phyloP scores from a whole-genome alignment of 176 grass and related monocot genomes.

The Cenchrus fungigraminus region DNA sequence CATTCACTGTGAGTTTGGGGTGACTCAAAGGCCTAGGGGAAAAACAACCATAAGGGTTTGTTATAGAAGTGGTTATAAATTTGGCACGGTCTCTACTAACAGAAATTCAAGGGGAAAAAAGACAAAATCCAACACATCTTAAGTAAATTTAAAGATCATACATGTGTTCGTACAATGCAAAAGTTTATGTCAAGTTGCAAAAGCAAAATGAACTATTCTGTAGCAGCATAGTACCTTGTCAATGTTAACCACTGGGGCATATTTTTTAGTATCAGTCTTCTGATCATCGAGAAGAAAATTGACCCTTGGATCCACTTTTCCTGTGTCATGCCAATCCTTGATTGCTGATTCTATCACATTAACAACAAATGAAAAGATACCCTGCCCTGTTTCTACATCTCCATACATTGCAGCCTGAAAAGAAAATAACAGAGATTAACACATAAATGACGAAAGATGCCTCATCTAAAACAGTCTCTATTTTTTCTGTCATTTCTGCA shows the following conservation, averaged over 20 bases:
- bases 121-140: background rate
- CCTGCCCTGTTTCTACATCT: slow-evolving; percentile 45
- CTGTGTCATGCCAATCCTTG: slow-evolving; percentile 87
- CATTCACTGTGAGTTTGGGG: slow-evolving; percentile 79
- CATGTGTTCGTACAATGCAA: background rate
- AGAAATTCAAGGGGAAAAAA: slow-evolving; percentile 3
- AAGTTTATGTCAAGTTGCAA: slow-evolving; percentile 19
- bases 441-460: slow-evolving; percentile 12
- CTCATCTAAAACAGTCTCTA: background rate
- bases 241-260: slow-evolving; percentile 78
- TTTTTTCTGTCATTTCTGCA: background rate
- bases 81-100: too few species aligned
- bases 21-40: slow-evolving; percentile 85
- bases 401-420: slow-evolving; percentile 71
- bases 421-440: slow-evolving; percentile 21
- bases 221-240: slow-evolving; percentile 67
- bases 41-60: slow-evolving; percentile 14
- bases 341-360: slow-evolving; percentile 78
- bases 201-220: background rate
- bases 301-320: slow-evolving; percentile 64
- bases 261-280: slow-evolving; percentile 73
- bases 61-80: background rate
- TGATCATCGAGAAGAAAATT: slow-evolving; percentile 92
- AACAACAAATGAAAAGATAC: slow-evolving; percentile 68
- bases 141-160: slow-evolving; percentile 12